Evolutionary conservation across 192 early-diverging fungal species (phyloP), one percentile per base, ranked within the genome.

Genomic region (Chytriomyces confervae): DNA sequence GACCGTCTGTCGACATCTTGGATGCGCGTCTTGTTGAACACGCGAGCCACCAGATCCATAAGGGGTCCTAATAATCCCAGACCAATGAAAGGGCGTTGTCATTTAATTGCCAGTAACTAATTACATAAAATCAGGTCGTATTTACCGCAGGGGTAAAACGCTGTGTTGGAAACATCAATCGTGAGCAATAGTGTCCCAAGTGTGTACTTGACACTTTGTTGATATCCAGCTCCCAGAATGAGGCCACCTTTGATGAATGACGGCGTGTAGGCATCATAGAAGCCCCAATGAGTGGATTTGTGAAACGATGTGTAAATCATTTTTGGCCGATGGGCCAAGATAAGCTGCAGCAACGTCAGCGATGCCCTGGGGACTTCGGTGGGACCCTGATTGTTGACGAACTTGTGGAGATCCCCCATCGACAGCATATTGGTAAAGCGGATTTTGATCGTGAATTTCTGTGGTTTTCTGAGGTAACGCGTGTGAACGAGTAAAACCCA

Each of bases 291-390:
- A 24, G 77, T 78, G 18, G 51, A 23, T 23, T 66, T 78, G n/a
- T 63, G 57, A 20, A 78, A 29, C 10, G 77, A 70, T 43, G 67
- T 70, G 68, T 71, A 78, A 16, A 70, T 13, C 51, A 78, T 71
- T 18, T 50, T 71, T 44, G 77, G 77, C 18, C 66, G 67, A 60
- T 69, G 57, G 18, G 47, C 60, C 1, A 70, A n/a, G 16, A 78
- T 69, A 9, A 78, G 51, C 47, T 71, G 66, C 5, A 78, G 53
- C 18, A 78, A 8, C 46, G 57, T 69, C 23, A 78, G 5, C n/a
- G 67, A 47, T 5, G 20, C 77, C 18, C 66, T 36, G n/a, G 77
- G 77, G 2, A 48, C 67, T 24, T 78, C 77, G 53, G 53, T 57
- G 5, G 36, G 57, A 43, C 77, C 77, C 61, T 64, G 72, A 6